These are phyloP conservation scores for Musa itinerans DNA, from an alignment of 176 grass and related monocot genomes.

Conservation along the genomic window DNA sequence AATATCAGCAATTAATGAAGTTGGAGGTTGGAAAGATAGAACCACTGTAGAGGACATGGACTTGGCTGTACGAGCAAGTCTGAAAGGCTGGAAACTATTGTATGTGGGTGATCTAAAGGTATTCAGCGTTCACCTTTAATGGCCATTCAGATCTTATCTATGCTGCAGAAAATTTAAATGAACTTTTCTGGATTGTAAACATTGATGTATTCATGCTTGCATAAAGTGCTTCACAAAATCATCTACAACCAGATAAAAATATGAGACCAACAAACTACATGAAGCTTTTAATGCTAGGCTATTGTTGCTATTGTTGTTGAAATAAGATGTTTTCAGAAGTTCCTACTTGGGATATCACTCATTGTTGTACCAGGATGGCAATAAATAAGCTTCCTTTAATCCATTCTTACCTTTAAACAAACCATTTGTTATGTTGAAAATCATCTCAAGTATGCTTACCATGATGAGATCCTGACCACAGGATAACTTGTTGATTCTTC, in stretches of 20 bases:
- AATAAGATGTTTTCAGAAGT: not conserved
- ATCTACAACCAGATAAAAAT: no score
- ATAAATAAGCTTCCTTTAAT: no score
- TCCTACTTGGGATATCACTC: not conserved
- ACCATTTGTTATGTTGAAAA: no score
- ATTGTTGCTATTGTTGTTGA: not conserved
- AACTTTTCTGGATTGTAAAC: constrained; percentile 1
- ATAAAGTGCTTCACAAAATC: no score
- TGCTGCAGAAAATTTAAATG: not conserved
- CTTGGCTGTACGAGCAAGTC: constrained; percentile 73
- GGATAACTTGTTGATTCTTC: not conserved
- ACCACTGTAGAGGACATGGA: constrained; percentile 99
- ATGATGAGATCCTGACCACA: no score
- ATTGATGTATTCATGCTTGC: no score
- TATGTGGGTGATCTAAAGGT: constrained; percentile 85
- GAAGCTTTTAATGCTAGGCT: not conserved
- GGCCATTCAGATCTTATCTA: not conserved
- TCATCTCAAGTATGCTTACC: no score
- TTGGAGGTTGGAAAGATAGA: constrained; percentile 90
- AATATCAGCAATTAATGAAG: constrained; percentile 71
- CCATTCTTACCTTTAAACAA: no score
- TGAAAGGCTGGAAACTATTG: constrained; percentile 93
- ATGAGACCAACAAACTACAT: no score
- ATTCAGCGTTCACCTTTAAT: not conserved
- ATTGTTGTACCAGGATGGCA: not conserved